Evolutionary conservation across 495 filamentous ascomycete genomes (phyloP), one percentile per base, ranked within the genome.

Genomic region (Neurospora intermedia): DNA sequence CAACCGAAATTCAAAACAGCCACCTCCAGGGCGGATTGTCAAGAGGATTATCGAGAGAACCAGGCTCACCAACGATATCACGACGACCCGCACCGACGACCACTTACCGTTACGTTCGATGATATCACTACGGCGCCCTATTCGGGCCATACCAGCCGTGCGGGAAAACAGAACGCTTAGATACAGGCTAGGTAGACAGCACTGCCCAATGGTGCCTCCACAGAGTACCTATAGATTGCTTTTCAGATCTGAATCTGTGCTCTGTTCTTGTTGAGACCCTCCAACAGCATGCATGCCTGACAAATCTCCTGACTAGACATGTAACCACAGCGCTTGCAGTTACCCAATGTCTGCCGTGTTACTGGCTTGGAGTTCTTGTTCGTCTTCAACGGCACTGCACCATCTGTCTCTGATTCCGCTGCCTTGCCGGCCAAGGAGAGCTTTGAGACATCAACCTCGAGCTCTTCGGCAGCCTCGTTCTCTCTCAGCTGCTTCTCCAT

Each of bases 281-380:
- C 94, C 15, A 99, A 87, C 20, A 99, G 85, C 72, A 88, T 90
- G 82, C 96, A 99, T 1, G 96, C 96, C 81, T 99, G 96, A 82
- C 96, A 99, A 54, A 97, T 88, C n/a, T 87, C 86, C 80, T 98
- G 96, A 78, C 94, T 97, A 0, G 95, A 97, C 79, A 99, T 91
- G 78, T 99, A 99, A 13, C 96, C 96, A 76, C 96, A 99, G 39
- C 88, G 90, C 77, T 88, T 89, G 78, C 96, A 99, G 75, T 89
- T 91, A 6, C 94, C 91, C 73, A 97, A 85, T n/a, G 88, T 89
- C 80, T 98, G 96, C 72, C 82, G 80, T 41, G 78, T 69, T 46
- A 76, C 74, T 15, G 76, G 75, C 71, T 79, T 79, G 70, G 80
- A 79, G 71, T 74, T 38, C 15, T 62, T 72, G 41, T 71, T 70